Conservation (phyloP, 1,284 basidiomycete species). For the Trichosporon sp. region DNA sequence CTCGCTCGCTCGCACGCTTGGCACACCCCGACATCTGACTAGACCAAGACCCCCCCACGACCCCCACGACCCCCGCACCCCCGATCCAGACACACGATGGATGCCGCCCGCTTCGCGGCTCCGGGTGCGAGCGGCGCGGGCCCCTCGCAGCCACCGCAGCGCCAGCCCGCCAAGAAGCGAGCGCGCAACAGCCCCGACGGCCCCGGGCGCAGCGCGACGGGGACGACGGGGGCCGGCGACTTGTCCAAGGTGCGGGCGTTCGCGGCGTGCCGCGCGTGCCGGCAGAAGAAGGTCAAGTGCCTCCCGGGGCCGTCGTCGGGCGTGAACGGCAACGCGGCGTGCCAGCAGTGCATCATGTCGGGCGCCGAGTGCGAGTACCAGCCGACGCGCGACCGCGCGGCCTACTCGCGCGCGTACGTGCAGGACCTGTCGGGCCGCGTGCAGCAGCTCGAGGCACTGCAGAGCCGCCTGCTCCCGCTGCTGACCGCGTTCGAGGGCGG, state of each 20-base stretch:
- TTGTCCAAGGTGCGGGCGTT: conserved; percentile 40
- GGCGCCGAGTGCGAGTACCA: conserved; percentile 44
- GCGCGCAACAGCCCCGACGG: background rate
- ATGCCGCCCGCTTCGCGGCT: conserved; percentile 2
- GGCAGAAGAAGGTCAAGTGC: conserved; percentile 45
- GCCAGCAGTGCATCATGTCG: conserved; percentile 41
- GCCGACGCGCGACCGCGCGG: conserved; percentile 45
- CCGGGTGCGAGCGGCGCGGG: conserved; percentile 4
- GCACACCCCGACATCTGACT: too few relatives aligned
- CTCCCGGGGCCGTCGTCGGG: conserved; percentile 27
- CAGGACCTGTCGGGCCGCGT: conserved; percentile 45
- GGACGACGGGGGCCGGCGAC: conserved; percentile 18
- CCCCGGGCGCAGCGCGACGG: background rate
- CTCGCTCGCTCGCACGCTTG: too few relatives aligned
- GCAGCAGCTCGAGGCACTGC: conserved; percentile 41
- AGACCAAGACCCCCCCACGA: too few relatives aligned
- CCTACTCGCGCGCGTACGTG: conserved; percentile 46
- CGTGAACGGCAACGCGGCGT: conserved; percentile 19
- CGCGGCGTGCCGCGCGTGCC: conserved; percentile 41
- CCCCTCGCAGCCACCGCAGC: conserved; percentile 6
- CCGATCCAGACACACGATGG: background rate
- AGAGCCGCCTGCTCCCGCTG: conserved; percentile 35
- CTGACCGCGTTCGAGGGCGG: conserved; percentile 37
- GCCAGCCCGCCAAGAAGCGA: background rate
- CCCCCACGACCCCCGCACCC: background rate